Evolutionary conservation across 192 early-diverging fungal genomes (phyloP).

Genomic region (Backusella australiensis): DNA sequence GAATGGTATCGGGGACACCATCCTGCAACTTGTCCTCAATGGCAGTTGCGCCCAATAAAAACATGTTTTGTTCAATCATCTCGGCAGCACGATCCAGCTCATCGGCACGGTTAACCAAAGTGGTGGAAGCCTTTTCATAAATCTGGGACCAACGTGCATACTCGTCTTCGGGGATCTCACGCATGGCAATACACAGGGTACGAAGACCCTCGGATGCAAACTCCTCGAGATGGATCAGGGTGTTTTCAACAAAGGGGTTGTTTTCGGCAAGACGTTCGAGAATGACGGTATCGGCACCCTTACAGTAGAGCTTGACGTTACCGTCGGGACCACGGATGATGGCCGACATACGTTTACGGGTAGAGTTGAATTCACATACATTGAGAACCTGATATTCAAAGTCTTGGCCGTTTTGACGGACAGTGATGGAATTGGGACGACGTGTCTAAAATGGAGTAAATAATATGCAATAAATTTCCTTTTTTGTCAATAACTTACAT

Average conservation of each 20-base stretch:
- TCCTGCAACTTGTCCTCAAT: slow-evolving; percentile 99
- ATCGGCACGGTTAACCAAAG: slow-evolving; percentile 83
- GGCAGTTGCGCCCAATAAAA: slow-evolving; percentile 93
- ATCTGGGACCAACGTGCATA: slow-evolving; percentile 81
- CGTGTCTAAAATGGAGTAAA: slow-evolving; percentile 35
- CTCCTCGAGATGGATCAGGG: slow-evolving; percentile 85
- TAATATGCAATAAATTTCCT: background rate
- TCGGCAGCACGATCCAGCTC: slow-evolving; percentile 92
- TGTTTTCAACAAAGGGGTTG: slow-evolving; percentile 74
- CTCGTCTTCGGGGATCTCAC: slow-evolving; percentile 86
- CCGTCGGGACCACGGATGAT: slow-evolving; percentile 81
- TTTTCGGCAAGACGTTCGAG: slow-evolving; percentile 79
- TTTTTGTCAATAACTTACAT: slow-evolving; percentile 16
- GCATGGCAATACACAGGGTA: slow-evolving; percentile 94
- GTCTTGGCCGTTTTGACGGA: slow-evolving; percentile 38
- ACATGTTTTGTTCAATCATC: slow-evolving; percentile 90
- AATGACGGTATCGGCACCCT: slow-evolving; percentile 98
- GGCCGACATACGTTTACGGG: slow-evolving; percentile 96
- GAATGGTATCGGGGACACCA: slow-evolving; percentile 95
- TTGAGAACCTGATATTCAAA: slow-evolving; percentile 90
- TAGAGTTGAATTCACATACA: slow-evolving; percentile 98
- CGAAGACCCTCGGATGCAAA: slow-evolving; percentile 95
- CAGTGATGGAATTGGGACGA: slow-evolving; percentile 57
- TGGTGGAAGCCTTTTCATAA: slow-evolving; percentile 88
- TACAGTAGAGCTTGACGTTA: slow-evolving; percentile 87